Conservation (phyloP, 371 early-diverging fungal species). For the Circinella minor region DNA sequence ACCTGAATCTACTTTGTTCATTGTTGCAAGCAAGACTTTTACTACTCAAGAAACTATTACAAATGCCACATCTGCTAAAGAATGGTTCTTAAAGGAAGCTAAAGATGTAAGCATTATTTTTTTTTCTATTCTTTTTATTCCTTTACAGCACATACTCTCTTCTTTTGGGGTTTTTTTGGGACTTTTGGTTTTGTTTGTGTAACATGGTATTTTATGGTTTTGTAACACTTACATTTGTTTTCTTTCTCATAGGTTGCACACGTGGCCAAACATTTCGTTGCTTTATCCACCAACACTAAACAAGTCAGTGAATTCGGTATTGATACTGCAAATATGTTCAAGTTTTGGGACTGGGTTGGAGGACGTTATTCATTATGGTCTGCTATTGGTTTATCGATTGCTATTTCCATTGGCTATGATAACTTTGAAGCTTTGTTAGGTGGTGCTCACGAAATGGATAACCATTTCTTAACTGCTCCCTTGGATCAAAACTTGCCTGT, state of each 20-base stretch:
- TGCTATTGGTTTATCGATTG: slow-evolving; percentile 97
- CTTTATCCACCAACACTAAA: slow-evolving; percentile 96
- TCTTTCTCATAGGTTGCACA: slow-evolving; percentile 57
- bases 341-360: slow-evolving; percentile 99
- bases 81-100: slow-evolving; percentile 89
- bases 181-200: neutral
- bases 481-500: slow-evolving; percentile 93
- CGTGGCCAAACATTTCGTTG: slow-evolving; percentile 99
- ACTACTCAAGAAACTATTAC: slow-evolving; percentile 99
- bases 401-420: slow-evolving; percentile 94
- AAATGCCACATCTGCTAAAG: slow-evolving; percentile 94
- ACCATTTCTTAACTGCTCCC: slow-evolving; percentile 90
- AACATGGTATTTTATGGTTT: neutral
- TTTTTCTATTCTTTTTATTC: neutral
- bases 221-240: slow-evolving; percentile 19
- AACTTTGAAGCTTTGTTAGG: slow-evolving; percentile 92
- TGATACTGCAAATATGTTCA: slow-evolving; percentile 93
- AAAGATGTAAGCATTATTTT: slow-evolving; percentile 69
- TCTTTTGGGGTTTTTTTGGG: too few relatives aligned
- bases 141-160: too few relatives aligned
- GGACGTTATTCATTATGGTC: slow-evolving; percentile 99
- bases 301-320: slow-evolving; percentile 94
- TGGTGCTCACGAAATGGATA: slow-evolving; percentile 98
- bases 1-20: slow-evolving; percentile 95
- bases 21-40: slow-evolving; percentile 98